Conservation (phyloP, 164 flowering plant species). For the Stephania yunnanensis region DNA sequence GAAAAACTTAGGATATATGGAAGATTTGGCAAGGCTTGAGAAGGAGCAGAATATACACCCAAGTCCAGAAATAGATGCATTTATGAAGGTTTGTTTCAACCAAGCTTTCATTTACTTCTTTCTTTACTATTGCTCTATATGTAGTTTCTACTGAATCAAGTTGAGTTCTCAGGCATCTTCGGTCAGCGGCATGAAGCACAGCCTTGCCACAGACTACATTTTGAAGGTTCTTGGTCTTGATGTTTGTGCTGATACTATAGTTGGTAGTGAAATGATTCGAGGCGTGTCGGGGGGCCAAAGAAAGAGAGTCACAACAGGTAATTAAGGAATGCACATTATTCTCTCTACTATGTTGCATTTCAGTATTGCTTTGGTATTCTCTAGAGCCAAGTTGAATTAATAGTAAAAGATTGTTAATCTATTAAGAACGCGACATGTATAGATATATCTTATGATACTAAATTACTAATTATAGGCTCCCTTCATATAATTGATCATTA, state of each 20-base stretch:
- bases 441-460: too few species aligned
- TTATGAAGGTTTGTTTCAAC: slow-evolving; percentile 62
- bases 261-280: slow-evolving; percentile 9
- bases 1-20: slow-evolving; percentile 32
- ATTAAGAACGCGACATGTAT: too few species aligned
- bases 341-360: too few species aligned
- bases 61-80: slow-evolving; percentile 80
- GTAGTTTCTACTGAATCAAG: slow-evolving; percentile 1
- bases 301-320: slow-evolving; percentile 12
- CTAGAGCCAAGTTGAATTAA: not conserved
- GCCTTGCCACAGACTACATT: slow-evolving; percentile 28
- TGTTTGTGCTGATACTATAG: slow-evolving; percentile 8
- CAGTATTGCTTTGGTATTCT: not conserved
- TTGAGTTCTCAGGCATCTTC: slow-evolving; percentile 57
- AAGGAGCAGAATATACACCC: slow-evolving; percentile 65
- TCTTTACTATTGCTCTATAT: not conserved
- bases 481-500: too few species aligned
- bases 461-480: too few species aligned
- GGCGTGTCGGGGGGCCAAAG: slow-evolving; percentile 10
- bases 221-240: slow-evolving; percentile 10
- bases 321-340: not conserved
- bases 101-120: not conserved
- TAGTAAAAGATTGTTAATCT: too few species aligned
- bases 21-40: slow-evolving; percentile 58
- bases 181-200: slow-evolving; percentile 57